A percentile compares a stretch with the other conserved stretches of the same genome.
These are phyloP conservation scores for Talaromyces sp. DNA, from an alignment of 2,329 filamentous ascomycete species.

Conservation along the genomic window DNA sequence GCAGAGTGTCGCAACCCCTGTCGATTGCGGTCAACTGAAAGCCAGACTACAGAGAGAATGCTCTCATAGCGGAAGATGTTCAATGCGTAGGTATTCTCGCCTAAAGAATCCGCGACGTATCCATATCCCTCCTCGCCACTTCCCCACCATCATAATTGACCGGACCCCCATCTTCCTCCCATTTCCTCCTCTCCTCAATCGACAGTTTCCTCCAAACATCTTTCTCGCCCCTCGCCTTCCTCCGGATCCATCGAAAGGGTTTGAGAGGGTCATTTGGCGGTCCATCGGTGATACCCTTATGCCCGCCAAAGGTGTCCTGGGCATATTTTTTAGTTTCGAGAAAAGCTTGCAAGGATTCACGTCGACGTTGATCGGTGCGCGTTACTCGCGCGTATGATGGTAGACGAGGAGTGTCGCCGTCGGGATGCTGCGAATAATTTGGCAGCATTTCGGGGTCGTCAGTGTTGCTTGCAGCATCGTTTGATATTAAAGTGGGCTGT, in stretches of 20 bases:
- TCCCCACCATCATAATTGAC: not conserved
- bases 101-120: not conserved
- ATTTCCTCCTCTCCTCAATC: slow-evolving; percentile 6
- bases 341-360: slow-evolving; percentile 1
- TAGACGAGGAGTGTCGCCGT: not conserved
- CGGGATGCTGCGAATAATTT: not conserved
- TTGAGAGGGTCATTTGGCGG: slow-evolving; percentile 2
- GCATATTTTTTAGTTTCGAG: not conserved
- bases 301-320: not conserved
- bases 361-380: not conserved
- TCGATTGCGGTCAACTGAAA: too few relatives aligned
- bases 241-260: slow-evolving; percentile 5
- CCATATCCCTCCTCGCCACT: not conserved
- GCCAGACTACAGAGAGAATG: too few relatives aligned
- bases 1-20: too few relatives aligned
- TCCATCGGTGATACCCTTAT: not conserved
- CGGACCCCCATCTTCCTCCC: not conserved
- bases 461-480: not conserved
- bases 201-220: slow-evolving; percentile 6
- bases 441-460: not conserved
- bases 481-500: not conserved
- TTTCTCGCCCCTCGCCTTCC: slow-evolving; percentile 8
- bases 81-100: too few relatives aligned
- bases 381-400: slow-evolving; percentile 4
- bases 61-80: too few relatives aligned